Evolutionary conservation across 768 basidiomycete genomes (phyloP), one percentile per base, ranked within the genome.

Genomic region (Rhodotorula kratochvilovae): DNA sequence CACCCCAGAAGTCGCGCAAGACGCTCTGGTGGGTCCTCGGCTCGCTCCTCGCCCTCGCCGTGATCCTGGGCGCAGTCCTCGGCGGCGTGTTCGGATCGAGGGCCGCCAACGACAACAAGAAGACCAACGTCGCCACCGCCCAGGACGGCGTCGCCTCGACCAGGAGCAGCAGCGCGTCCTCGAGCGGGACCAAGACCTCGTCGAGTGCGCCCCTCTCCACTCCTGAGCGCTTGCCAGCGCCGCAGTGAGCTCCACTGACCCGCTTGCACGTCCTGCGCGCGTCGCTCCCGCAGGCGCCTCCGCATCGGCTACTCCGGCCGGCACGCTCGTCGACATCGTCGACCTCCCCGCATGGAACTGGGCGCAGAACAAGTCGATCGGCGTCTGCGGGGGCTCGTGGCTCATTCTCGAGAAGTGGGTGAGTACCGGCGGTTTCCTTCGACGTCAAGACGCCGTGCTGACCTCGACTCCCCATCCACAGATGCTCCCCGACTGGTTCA

Each of bases 351-450:
- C 67, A 17, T 77, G 76, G 76, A 54, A 71, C 43, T 77, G 73
- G 73, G 63, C 53, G 0, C 29, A 42, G 46, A 55, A 75, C 61
- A 75, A 75, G 67, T 31, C 57, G 17, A 60, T 75, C 51, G 76
- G 76, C 3, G 71, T 75, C 69, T 74, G 71, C 55, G 43, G 68
- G 8, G 64, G 61, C 13, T 15, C 31, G 12, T 56, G 66, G 65
- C 63, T 72, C 68, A 63, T 67, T 13, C 61, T 74, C 36, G 73
- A 76, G 67, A 66, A 66, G n/a, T 77, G 76, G 76, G 72, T 77
- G 71, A 23, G 43, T 27, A 53, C 53, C 43, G 53, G 55, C 21
- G 63, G 65, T 66, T 67, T 42, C 50, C 2, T n/a, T 5, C 50
- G 8, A 25, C 27, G 5, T n/a, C 10, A n/a, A 21, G 12, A 21